A percentile compares a stretch with the other conserved stretches of the same genome.
These are phyloP conservation scores for Beta lomatogona DNA, from an alignment of 179 eudicot genomes.

Conservation along the genomic window DNA sequence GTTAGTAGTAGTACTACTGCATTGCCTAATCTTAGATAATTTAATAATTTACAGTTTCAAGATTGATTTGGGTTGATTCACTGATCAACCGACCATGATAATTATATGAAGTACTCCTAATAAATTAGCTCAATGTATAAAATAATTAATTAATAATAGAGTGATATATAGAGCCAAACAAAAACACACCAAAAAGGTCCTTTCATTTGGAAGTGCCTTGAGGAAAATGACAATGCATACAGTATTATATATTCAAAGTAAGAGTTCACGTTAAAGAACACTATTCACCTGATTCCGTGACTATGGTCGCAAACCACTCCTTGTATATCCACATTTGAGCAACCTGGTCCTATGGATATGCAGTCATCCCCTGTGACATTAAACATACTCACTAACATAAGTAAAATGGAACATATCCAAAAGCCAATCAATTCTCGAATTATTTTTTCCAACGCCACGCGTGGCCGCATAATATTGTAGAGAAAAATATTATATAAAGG, in stretches of 20 bases:
- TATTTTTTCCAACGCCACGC: too few relatives aligned
- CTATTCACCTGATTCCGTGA: constrained; percentile 86
- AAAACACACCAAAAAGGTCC: constrained; percentile 28
- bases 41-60: not conserved
- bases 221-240: constrained; percentile 19
- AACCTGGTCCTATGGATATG: constrained; percentile 90
- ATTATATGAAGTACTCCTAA: not conserved
- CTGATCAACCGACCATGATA: not conserved
- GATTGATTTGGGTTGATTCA: not conserved
- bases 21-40: not conserved
- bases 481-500: too few relatives aligned
- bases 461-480: too few relatives aligned
- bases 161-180: not conserved
- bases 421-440: too few relatives aligned
- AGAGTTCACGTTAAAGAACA: not conserved
- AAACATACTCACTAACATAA: not conserved
- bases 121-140: not conserved
- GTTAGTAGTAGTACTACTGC: not conserved
- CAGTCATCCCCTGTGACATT: constrained; percentile 77
- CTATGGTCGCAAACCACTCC: constrained; percentile 86
- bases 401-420: too few relatives aligned
- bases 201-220: constrained; percentile 26
- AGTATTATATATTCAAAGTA: not conserved
- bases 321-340: constrained; percentile 74
- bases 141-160: too few relatives aligned